These are phyloP conservation scores for Lumnitzera racemosa DNA, from an alignment of 345 rosid genomes.

Conservation along the genomic window DNA sequence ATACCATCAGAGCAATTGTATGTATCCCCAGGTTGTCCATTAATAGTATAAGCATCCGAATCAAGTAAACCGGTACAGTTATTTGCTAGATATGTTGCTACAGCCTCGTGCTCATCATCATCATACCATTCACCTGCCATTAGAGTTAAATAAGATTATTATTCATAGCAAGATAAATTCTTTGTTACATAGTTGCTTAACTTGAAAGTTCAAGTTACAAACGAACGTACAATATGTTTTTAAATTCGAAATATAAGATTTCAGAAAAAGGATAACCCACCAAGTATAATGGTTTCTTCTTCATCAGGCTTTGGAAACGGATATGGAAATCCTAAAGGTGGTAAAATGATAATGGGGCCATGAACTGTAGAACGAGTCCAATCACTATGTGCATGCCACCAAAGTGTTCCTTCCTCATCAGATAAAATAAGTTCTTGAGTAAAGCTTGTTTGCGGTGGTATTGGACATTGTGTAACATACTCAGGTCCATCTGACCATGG, in stretches of 20 bases:
- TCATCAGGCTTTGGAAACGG: constrained; percentile 9
- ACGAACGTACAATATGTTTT: background rate
- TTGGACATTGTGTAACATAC: constrained; percentile 26
- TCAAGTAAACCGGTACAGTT: constrained; percentile 7
- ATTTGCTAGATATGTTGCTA: background rate
- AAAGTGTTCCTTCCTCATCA: constrained; percentile 27
- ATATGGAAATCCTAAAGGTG: background rate
- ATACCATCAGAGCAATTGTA: constrained; percentile 24
- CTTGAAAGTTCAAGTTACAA: background rate
- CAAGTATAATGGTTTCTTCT: constrained; percentile 15
- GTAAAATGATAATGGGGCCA: constrained; percentile 23
- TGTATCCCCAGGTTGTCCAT: constrained; percentile 32
- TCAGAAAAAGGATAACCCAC: background rate
- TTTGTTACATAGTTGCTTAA: background rate
- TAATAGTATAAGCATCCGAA: constrained; percentile 28
- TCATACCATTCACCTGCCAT: constrained; percentile 23
- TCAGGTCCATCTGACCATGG: constrained; percentile 35
- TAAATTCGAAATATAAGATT: background rate
- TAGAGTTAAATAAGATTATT: background rate
- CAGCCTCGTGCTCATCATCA: constrained; percentile 18
- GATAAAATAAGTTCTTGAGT: constrained; percentile 21
- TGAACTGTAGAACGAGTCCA: constrained; percentile 37
- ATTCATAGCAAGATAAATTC: background rate
- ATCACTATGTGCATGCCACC: constrained; percentile 52
- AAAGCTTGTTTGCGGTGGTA: constrained; percentile 9